Conservation (phyloP, 1,284 basidiomycete species). For the Butyriboletus appendiculatus region DNA sequence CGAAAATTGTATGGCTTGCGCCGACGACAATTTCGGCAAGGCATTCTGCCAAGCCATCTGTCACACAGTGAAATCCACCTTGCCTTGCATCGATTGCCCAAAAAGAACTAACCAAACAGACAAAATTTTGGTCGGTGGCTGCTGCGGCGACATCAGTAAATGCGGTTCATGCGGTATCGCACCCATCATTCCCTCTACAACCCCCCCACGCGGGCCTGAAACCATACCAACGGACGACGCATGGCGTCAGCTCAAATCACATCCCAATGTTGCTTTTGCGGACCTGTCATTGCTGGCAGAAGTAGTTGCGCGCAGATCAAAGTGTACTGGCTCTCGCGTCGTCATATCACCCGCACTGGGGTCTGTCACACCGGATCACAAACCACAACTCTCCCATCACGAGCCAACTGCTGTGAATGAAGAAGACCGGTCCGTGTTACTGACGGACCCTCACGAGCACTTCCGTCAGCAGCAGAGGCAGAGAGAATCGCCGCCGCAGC, state of each 20-base stretch:
- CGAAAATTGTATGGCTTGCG: constrained; percentile 75
- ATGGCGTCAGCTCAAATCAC: constrained; percentile 85
- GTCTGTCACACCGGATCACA: constrained; percentile 47
- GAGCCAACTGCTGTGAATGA: constrained; percentile 11
- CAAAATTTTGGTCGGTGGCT: constrained; percentile 31
- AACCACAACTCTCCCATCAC: constrained; percentile 19
- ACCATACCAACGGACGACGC: constrained; percentile 82
- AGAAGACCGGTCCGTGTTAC: constrained; percentile 40
- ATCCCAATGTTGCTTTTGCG: constrained; percentile 84
- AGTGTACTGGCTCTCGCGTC: constrained; percentile 73
- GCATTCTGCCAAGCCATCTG: constrained; percentile 83
- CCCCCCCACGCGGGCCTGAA: constrained; percentile 36
- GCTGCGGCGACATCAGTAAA: constrained; percentile 34
- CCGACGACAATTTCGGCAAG: constrained; percentile 79
- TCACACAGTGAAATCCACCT: constrained; percentile 51
- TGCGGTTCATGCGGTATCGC: constrained; percentile 37
- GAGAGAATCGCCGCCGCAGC: constrained; percentile 46
- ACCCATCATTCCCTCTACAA: constrained; percentile 30
- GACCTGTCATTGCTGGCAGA: constrained; percentile 83
- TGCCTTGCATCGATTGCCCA: constrained; percentile 59
- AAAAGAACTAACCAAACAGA: constrained; percentile 26
- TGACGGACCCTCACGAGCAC: constrained; percentile 55
- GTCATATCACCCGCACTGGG: constrained; percentile 62
- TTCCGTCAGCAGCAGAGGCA: constrained; percentile 49
- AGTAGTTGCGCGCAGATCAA: constrained; percentile 82